These are phyloP conservation scores for Talinum fruticosum DNA, from an alignment of 148 eudicot genomes.

Conservation along the genomic window DNA sequence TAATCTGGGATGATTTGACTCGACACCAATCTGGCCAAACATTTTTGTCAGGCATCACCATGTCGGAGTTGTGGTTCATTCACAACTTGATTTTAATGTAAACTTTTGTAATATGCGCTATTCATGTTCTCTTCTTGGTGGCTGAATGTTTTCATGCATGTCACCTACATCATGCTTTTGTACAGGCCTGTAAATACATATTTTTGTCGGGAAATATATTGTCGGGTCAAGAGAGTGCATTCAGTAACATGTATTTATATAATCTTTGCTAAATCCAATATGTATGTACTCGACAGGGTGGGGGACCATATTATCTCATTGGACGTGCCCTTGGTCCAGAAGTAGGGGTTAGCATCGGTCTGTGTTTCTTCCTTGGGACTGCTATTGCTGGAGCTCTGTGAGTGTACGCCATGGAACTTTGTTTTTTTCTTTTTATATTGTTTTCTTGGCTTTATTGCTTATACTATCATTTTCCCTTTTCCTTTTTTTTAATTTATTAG, in stretches of 20 bases:
- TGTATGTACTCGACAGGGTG: constrained; percentile 54
- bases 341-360: constrained; percentile 99
- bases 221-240: neutral
- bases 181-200: neutral
- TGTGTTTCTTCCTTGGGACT: constrained; percentile 97
- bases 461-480: neutral
- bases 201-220: neutral
- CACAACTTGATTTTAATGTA: neutral
- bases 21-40: neutral
- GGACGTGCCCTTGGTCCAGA: constrained; percentile 99
- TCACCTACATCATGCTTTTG: constrained; percentile 7
- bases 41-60: neutral
- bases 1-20: neutral
- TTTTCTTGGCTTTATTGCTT: constrained; percentile 2
- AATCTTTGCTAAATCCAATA: neutral
- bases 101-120: neutral
- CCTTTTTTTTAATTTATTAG: neutral
- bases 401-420: constrained; percentile 43
- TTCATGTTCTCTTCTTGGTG: neutral
- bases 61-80: neutral
- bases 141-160: neutral
- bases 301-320: constrained; percentile 99
- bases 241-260: neutral
- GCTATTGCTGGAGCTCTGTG: constrained; percentile 99
- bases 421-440: constrained; percentile 7